phyloP scores from a whole-genome alignment of 2,329 filamentous ascomycete species.

The Cercospora sp. region DNA sequence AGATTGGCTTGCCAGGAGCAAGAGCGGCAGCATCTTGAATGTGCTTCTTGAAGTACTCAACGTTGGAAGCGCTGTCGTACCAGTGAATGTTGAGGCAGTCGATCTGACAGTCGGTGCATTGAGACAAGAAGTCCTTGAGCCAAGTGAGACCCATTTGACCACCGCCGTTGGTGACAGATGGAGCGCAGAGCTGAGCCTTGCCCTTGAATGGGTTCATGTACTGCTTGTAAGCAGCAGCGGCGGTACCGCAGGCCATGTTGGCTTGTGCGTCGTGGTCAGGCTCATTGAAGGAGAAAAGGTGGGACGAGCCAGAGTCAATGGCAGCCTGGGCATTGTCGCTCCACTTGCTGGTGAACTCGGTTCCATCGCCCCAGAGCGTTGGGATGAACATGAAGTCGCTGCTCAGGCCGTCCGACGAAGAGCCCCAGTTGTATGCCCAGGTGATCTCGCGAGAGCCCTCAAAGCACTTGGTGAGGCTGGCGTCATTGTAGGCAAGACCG shows the following conservation, averaged over 20 bases:
- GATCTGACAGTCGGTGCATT: conserved; percentile 48
- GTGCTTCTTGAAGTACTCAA: conserved; percentile 57
- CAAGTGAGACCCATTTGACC: conserved; percentile 54
- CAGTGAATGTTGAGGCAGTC: conserved; percentile 66
- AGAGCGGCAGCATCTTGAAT: conserved; percentile 46
- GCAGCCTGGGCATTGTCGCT: conserved; percentile 51
- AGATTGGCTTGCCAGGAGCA: conserved; percentile 49
- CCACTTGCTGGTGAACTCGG: conserved; percentile 54
- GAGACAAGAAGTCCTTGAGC: conserved; percentile 55
- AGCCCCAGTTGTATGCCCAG: conserved; percentile 72
- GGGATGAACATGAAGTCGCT: conserved; percentile 61
- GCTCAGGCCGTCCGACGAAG: conserved; percentile 46
- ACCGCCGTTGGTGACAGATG: conserved; percentile 62
- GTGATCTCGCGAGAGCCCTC: conserved; percentile 47
- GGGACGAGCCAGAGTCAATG: conserved; percentile 55
- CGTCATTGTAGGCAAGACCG: conserved; percentile 68
- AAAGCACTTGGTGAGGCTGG: conserved; percentile 55
- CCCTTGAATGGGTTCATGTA: conserved; percentile 58
- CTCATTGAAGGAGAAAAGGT: conserved; percentile 71
- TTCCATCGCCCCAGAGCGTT: conserved; percentile 56
- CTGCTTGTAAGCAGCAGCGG: conserved; percentile 56
- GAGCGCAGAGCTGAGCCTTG: conserved; percentile 57
- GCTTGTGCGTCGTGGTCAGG: conserved; percentile 63
- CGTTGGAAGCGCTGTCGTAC: conserved; percentile 56
- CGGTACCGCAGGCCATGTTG: conserved; percentile 55